A percentile compares a stretch with the other conserved stretches of the same genome.
These are phyloP conservation scores for Serendipita sp. DNA, from an alignment of 768 basidiomycete genomes.

Conservation along the genomic window DNA sequence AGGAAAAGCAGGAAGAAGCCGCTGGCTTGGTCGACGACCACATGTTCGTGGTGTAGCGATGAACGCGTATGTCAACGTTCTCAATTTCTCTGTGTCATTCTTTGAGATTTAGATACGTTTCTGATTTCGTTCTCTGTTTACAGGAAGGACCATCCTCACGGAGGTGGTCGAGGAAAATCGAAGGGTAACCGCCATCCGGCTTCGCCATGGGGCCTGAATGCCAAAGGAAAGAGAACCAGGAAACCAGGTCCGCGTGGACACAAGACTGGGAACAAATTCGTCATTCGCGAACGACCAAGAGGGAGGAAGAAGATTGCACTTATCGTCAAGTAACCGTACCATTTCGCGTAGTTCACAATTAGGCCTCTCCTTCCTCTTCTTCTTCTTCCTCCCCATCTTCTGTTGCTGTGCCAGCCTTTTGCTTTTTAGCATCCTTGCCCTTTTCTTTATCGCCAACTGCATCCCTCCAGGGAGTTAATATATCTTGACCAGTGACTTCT, in stretches of 20 bases:
- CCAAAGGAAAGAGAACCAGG: constrained; percentile 84
- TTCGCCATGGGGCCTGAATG: constrained; percentile 83
- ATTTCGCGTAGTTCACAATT: constrained; percentile 16
- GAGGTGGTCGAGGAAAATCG: constrained; percentile 94
- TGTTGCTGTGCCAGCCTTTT: constrained; percentile 14
- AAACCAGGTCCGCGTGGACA: constrained; percentile 84
- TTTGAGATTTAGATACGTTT: not conserved
- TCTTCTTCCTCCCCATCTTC: constrained; percentile 23
- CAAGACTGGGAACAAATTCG: constrained; percentile 81
- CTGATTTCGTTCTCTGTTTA: not conserved
- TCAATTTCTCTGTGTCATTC: not conserved
- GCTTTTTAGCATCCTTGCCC: constrained; percentile 31
- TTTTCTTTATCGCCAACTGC: constrained; percentile 48
- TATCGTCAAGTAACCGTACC: constrained; percentile 3
- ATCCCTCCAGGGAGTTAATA: constrained; percentile 56
- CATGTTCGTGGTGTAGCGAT: constrained; percentile 89
- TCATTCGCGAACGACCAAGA: constrained; percentile 68
- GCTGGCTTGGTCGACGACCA: constrained; percentile 78
- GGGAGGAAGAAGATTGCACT: constrained; percentile 34
- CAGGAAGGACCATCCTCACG: constrained; percentile 84
- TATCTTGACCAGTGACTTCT: constrained; percentile 41
- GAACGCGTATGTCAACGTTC: constrained; percentile 59
- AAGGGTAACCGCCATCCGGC: constrained; percentile 92
- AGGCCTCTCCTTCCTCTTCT: constrained; percentile 33
- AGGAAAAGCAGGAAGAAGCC: constrained; percentile 80